Percentiles rank a stretch among this genome's conserved stretches.
Evolutionary conservation across 768 basidiomycete genomes (phyloP).

Genomic region (Podaxis mareebaensis): DNA sequence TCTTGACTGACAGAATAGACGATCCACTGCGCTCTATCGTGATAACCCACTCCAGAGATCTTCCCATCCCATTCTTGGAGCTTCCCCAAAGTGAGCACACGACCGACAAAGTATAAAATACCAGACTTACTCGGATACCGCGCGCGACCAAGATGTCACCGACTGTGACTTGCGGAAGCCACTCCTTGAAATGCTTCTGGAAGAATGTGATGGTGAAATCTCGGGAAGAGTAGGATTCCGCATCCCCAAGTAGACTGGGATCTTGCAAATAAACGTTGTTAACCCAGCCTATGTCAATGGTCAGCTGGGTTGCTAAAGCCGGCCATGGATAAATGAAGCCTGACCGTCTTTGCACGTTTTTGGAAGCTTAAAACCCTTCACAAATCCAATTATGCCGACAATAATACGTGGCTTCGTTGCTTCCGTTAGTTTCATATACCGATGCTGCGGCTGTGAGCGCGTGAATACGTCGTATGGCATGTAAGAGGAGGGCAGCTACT

Average conservation of each 20-base stretch:
- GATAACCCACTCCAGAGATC: conserved; percentile 7
- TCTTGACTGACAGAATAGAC: conserved; percentile 1
- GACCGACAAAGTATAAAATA: background rate
- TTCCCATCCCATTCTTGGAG: background rate
- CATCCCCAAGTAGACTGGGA: background rate
- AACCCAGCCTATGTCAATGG: background rate
- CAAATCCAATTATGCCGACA: conserved; percentile 4
- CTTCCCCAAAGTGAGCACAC: background rate
- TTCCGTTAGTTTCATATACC: background rate
- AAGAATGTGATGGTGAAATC: conserved; percentile 3
- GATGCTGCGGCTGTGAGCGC: background rate
- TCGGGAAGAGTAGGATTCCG: background rate
- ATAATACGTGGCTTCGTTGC: background rate
- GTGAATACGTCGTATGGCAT: background rate
- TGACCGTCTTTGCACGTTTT: background rate
- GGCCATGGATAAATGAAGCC: background rate
- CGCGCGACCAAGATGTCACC: conserved; percentile 9
- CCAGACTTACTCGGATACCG: background rate
- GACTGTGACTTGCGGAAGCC: conserved; percentile 1
- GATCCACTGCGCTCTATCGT: conserved; percentile 3
- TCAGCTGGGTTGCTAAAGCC: background rate
- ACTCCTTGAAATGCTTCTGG: conserved; percentile 7
- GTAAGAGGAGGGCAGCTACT: background rate
- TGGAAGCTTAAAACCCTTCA: background rate
- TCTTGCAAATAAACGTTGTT: conserved; percentile 5